Base-by-base conservation (phyloP, 768 basidiomycete species). In the Termitomyces sp. region DNA sequence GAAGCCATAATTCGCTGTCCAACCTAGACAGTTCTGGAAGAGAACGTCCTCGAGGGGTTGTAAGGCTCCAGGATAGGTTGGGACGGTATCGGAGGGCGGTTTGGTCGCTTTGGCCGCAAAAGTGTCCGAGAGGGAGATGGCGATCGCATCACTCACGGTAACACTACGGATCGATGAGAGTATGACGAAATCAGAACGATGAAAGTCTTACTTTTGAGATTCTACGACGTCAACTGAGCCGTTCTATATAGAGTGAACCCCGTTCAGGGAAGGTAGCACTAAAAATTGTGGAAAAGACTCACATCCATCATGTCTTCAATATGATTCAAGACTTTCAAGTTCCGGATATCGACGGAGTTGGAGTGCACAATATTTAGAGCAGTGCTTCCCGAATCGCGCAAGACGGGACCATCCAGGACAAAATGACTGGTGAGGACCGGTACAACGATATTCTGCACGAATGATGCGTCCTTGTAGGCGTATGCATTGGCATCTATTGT, bases 1-100 rank as follows among this genome's bases (percentile, higher is more conserved):
- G 49, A 66, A 64, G 26, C 60, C 61, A 33, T 62, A 64, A 38
- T 59, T 59, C 24, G n/a, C 44, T 26, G 63, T 62, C 63, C 63
- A 62, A 28, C 52, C 63, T 30, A 60, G 38, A 53, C 57, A 59
- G 38, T 64, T 57, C 24, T 52, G 36, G 46, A 62, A 64, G 1
- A 45, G 52, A 35, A 66, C 49, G 28, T 64, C 52, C n/a, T 51
- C 16, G 9, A 47, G 44, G 10, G 38, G 30, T 49, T 58, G 59
- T 26, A 52, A 56, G 18, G 48, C 20, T 26, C 62, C 60, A 49
- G 62, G 59, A 47, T 49, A 62, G 3, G 45, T 40, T 35, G 59
- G 55, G 4, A 54, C 54, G 3, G 28, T 46, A 32, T 47, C 46
- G 5, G 26, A 45, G 28, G 52, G 28, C 9, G 61, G 61, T 32